Base-by-base conservation (phyloP, 2,329 filamentous ascomycete genomes). In the Colletotrichum agaves region DNA sequence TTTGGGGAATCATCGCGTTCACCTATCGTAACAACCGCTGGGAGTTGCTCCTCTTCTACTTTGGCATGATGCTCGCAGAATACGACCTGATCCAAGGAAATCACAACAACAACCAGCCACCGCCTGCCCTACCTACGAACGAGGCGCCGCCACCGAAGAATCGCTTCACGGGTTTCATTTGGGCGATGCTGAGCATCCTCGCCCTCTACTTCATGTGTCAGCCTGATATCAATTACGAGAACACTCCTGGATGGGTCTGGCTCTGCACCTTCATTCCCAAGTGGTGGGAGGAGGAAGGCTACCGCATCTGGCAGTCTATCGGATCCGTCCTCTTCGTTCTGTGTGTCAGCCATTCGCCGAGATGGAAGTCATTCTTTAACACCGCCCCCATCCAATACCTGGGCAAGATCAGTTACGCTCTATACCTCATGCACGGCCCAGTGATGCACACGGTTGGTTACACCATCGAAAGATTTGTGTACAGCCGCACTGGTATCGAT, bases 401-500 rank as follows among this genome's bases (percentile, higher is more conserved):
- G 5, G 88, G 88, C 66, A 84, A 84, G 73, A 84, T 90, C 71
- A 88, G 85, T 59, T 90, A 87, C 73, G 83, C 86, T 56, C 74
- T 90, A 27, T 90, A 90, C 74, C 81, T 90, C 13, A 84, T 89
- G 79, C 88, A 90, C 73, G 86, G 87, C 0, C 84, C 85, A 3
- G 81, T 84, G 2, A 81, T 85, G 73, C 85, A 87, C 71, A 82
- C 82, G 2, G 71, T 84, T 17, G 86, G 86, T 11, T 88, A 87
- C 71, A 78, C 81, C 37, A 81, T 83, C 65, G 81, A 87, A 72
- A 80, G 79, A 37, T 80, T 81, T 76, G 83, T 80, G 1, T 87
- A 83, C 75, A 73, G 75, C 12, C 44, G 84, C 41, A 86, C 82
- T 0, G 86, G 85, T 5, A 77, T 77, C 4, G 82, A 86, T 60